Conservation (phyloP, 2,329 filamentous ascomycete genomes). For the Nemania sp. region DNA sequence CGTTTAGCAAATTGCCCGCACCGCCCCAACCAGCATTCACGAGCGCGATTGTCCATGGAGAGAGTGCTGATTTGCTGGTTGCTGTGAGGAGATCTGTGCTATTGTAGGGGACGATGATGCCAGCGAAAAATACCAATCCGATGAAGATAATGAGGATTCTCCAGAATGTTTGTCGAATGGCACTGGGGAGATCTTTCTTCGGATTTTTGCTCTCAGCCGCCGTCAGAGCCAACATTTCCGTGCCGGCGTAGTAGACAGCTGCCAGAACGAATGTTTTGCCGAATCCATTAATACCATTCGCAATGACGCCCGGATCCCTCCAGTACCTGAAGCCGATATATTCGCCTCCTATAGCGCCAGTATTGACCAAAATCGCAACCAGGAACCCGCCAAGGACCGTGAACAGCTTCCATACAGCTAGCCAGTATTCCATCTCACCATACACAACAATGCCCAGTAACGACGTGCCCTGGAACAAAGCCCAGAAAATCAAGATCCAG, state of each 20-base stretch:
- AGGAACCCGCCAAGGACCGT: slow-evolving; percentile 40
- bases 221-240: slow-evolving; percentile 43
- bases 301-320: slow-evolving; percentile 40
- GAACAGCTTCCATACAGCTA: slow-evolving; percentile 41
- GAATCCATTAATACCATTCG: slow-evolving; percentile 42
- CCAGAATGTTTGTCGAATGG: slow-evolving; percentile 40
- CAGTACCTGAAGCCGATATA: slow-evolving; percentile 43
- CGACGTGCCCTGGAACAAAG: slow-evolving; percentile 46
- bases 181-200: slow-evolving; percentile 36
- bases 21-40: slow-evolving; percentile 36
- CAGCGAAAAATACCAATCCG: slow-evolving; percentile 40
- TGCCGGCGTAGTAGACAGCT: slow-evolving; percentile 43
- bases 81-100: slow-evolving; percentile 41
- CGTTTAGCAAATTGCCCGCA: slow-evolving; percentile 39
- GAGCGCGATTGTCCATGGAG: slow-evolving; percentile 40
- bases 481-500: slow-evolving; percentile 52
- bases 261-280: slow-evolving; percentile 43
- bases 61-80: slow-evolving; percentile 36
- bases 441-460: slow-evolving; percentile 40
- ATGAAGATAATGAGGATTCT: slow-evolving; percentile 40
- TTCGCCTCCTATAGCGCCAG: slow-evolving; percentile 41
- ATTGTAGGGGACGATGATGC: slow-evolving; percentile 41
- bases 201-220: slow-evolving; percentile 41
- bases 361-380: slow-evolving; percentile 41
- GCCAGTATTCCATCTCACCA: slow-evolving; percentile 40